Percentiles rank a stretch among this genome's conserved stretches.
Conservation (phyloP, 2,329 filamentous ascomycete genomes). For the Xylariaceae sp. region DNA sequence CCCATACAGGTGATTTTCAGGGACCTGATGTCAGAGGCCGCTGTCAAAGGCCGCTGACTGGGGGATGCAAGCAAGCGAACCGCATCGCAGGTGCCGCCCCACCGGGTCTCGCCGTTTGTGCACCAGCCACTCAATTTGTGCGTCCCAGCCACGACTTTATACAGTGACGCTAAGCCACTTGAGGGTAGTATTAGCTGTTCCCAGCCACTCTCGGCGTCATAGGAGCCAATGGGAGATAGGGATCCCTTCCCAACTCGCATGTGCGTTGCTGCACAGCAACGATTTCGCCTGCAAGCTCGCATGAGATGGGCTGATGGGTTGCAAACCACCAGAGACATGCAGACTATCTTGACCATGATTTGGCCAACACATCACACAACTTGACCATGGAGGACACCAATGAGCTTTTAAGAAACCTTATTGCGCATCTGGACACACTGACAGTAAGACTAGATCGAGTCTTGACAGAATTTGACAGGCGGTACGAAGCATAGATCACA, state of each 20-base stretch:
- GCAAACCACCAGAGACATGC: constrained; percentile 5
- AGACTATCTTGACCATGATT: not conserved
- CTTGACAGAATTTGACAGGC: no score
- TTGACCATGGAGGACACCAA: not conserved
- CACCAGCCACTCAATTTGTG: constrained; percentile 25
- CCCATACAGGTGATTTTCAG: constrained; percentile 16
- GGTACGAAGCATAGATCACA: no score
- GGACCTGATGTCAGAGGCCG: constrained; percentile 1
- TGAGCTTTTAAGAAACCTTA: constrained; percentile 1
- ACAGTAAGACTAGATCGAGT: no score
- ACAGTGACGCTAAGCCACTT: constrained; percentile 1
- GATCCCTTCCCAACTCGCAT: not conserved
- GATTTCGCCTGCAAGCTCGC: no score
- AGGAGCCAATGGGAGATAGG: not conserved
- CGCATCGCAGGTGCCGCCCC: not conserved
- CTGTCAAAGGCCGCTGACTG: no score
- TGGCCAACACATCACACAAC: constrained; percentile 2
- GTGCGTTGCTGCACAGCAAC: constrained; percentile 4
- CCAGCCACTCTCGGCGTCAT: constrained; percentile 21
- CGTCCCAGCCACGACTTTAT: constrained; percentile 6
- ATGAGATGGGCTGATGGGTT: no score
- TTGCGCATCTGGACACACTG: no score
- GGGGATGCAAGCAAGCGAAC: no score
- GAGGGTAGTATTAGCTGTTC: not conserved
- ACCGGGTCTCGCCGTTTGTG: constrained; percentile 1